Conservation (phyloP, 2,329 filamentous ascomycete genomes). For the Emergomyces pasteurianus region DNA sequence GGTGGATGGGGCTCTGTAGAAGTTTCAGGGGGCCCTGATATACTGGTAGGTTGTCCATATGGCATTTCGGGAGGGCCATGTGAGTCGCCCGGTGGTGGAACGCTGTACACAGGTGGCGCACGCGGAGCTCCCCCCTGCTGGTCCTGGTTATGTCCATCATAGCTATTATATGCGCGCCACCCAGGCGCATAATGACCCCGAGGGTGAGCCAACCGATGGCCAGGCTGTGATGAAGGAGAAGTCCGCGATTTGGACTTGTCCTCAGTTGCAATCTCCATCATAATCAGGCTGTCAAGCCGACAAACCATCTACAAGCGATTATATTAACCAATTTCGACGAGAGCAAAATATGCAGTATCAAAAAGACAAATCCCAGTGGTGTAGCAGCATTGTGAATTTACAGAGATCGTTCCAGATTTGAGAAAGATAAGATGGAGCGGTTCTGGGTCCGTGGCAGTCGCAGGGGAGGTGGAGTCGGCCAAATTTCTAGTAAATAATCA, state of each 20-base stretch:
- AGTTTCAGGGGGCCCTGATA: constrained; percentile 20
- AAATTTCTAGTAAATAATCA: neutral
- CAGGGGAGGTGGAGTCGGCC: neutral
- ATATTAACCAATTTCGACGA: neutral
- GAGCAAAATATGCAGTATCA: neutral
- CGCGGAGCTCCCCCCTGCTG: constrained; percentile 1
- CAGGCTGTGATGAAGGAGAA: constrained; percentile 3
- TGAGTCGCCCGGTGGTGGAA: neutral
- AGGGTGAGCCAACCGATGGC: neutral
- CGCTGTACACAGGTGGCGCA: constrained; percentile 5
- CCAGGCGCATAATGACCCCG: neutral
- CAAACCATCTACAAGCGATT: neutral
- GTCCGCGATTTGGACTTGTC: constrained; percentile 6
- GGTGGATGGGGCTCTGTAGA: constrained; percentile 18
- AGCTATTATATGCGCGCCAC: constrained; percentile 1
- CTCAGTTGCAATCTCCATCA: constrained; percentile 6
- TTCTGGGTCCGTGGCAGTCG: neutral
- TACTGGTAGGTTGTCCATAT: constrained; percentile 22
- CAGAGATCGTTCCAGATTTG: neutral
- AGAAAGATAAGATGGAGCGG: neutral
- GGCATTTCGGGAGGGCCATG: constrained; percentile 22
- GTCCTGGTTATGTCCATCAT: neutral
- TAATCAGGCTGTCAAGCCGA: constrained; percentile 1
- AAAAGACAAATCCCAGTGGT: neutral
- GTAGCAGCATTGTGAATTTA: neutral